Evolutionary conservation across 2,329 filamentous ascomycete species (phyloP), one percentile per base, ranked within the genome.

Genomic region (Xylaria sp.): DNA sequence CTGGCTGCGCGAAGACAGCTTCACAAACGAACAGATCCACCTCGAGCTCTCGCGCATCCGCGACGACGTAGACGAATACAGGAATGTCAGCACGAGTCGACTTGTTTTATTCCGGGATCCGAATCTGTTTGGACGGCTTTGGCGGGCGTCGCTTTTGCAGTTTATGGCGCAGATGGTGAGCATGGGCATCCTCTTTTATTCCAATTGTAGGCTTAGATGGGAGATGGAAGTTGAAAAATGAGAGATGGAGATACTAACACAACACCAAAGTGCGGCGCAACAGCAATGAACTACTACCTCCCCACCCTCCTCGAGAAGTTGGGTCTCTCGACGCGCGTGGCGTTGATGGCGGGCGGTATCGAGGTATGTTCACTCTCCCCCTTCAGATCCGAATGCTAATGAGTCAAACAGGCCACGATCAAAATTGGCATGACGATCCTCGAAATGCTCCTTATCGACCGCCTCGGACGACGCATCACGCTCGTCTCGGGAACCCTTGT

Each of bases 281-380:
- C 81, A 0, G 81, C 81, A 2, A 84, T 85, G 75, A 84, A 85
- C 65, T 84, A 85, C 65, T 84, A 84, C 64, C 75, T 85, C 0
- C 82, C 82, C 0, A 78, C 76, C 0, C 78, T 84, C 7, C 79
- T 85, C 59, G 69, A 75, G 55, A 76, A 76, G 2, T 71, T 85
- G 1, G 82, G 83, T 0, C 69, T 84, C 1, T 71, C 73, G 44
- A 76, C 76, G 4, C 75, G 78, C 7, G 59, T 80, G 13, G 77
- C 80, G 1, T 70, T 85, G 49, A 73, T 84, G 70, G 79, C 79
- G 1, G 79, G 80, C 4, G 82, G 81, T 1, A 79, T 83, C 37
- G 82, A 85, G 53, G 61, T 61, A 48, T 42, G 52, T 9, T 35
- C 4, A 18, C 37, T 4, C 8, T 42, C 11, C 3, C 37, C 37